Evolutionary conservation across 2,329 filamentous ascomycete genomes (phyloP), one percentile per base, ranked within the genome.

Genomic region (Penicillium olsonii): DNA sequence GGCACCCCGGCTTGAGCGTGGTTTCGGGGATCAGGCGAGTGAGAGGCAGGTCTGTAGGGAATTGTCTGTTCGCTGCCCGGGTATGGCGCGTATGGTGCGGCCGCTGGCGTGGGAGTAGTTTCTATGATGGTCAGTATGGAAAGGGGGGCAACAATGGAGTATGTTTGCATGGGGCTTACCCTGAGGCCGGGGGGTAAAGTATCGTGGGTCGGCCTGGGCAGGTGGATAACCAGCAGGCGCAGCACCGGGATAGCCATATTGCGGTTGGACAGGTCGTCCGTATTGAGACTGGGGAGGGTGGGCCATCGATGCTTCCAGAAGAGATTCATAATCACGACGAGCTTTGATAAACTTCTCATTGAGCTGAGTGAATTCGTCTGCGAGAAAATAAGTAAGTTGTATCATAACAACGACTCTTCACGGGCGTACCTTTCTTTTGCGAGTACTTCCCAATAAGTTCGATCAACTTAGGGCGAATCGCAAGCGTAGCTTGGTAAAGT

Each of bases 341-440:
- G 94, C 94, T 74, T 99, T 99, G 79, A 99, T 97, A 72, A 99
- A 99, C 75, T 97, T 97, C 72, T 99, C 94, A 66, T 99, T 99
- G 55, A 99, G 78, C 68, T 97, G 92, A 2, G 94, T 96, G 67
- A 99, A 97, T 70, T 99, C 94, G 72, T 99, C 94, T 95, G 57
- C 9, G 38, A 15, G 37, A 2, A 14, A 27, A 48, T 66, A 12
- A 67, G 60, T 34, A 12, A 40, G 9, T 1, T 17, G 39, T 17
- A n/a, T 20, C 11, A 17, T 4, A 10, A 4, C 40, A 15, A 12
- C 5, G 18, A 5, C 35, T 9, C 15, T 11, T 5, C n/a, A 26
- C 12, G 15, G 22, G 50, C 68, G 60, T 75, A 92, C 91, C 92
- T 75, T 99, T 99, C 82, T 96, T 97, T 69, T 99, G 94, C 9